These are phyloP conservation scores for Pontederia paniculata DNA, from an alignment of 176 grass and related monocot species.

Conservation along the genomic window DNA sequence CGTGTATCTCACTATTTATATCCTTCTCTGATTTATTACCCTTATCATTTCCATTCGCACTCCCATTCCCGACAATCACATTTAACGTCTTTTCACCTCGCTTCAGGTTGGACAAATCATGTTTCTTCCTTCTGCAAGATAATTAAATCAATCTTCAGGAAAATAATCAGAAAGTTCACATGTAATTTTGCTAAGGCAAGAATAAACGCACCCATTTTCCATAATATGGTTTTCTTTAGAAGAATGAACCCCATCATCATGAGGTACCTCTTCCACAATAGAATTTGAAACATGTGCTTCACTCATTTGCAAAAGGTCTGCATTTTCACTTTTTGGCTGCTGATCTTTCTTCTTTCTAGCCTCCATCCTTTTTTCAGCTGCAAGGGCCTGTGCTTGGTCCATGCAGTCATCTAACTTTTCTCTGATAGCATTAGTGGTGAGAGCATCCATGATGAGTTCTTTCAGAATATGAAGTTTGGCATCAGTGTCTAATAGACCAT, in stretches of 20 bases:
- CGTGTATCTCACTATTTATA: constrained; percentile 15
- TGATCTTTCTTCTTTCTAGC: constrained; percentile 51
- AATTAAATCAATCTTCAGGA: too few species aligned
- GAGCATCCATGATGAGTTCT: constrained; percentile 58
- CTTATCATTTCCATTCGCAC: not conserved
- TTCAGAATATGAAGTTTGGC: constrained; percentile 55
- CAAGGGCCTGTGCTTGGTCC: constrained; percentile 41
- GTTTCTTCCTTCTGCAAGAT: too few species aligned
- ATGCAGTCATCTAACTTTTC: constrained; percentile 54
- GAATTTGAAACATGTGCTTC: not conserved
- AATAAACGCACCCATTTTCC: not conserved
- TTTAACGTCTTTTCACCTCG: not conserved
- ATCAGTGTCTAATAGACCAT: constrained; percentile 55
- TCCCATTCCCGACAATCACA: too few species aligned
- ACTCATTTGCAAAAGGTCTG: constrained; percentile 6
- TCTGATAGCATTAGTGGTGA: constrained; percentile 51
- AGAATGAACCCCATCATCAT: not conserved
- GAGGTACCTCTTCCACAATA: not conserved
- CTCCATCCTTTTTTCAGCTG: constrained; percentile 41
- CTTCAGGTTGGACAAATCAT: too few species aligned
- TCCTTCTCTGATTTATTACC: constrained; percentile 24
- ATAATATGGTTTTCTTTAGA: constrained; percentile 10
- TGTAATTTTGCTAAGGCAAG: too few species aligned
- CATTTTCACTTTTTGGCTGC: constrained; percentile 3
- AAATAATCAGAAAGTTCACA: too few species aligned